phyloP scores from a whole-genome alignment of 306 rosid genomes.

The Mucuna pruriens region DNA sequence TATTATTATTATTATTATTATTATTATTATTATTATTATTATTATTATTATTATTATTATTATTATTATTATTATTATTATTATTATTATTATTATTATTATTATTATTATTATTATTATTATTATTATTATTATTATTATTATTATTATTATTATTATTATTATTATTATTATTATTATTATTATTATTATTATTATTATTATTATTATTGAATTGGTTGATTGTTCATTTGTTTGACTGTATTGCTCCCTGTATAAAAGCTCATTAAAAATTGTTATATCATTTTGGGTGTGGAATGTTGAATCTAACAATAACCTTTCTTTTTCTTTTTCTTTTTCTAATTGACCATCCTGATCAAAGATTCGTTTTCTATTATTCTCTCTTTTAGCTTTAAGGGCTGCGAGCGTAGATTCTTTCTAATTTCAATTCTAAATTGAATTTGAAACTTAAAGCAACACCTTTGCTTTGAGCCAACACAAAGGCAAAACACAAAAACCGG shows the following conservation, averaged over 20 bases:
- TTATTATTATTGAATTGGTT: background rate
- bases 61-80: too few species aligned
- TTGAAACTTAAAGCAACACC: conserved; percentile 39
- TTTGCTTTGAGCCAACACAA: conserved; percentile 36
- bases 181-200: too few species aligned
- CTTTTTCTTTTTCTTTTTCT: too few species aligned
- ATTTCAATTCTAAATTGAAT: conserved; percentile 11
- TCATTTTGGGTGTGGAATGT: background rate
- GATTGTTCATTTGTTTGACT: conserved; percentile 1
- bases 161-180: too few species aligned
- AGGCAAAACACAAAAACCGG: background rate
- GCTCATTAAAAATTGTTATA: background rate
- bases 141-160: too few species aligned
- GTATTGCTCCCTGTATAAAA: background rate
- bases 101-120: too few species aligned
- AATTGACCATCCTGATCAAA: conserved; percentile 5
- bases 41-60: too few species aligned
- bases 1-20: too few species aligned
- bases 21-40: too few species aligned
- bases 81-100: too few species aligned
- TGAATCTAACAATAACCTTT: background rate
- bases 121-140: too few species aligned
- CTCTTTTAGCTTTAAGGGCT: conserved; percentile 22
- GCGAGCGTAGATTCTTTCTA: conserved; percentile 16
- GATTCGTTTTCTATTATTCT: conserved; percentile 15